Percentiles rank a stretch among this genome's conserved stretches.
Conservation (phyloP, 805 yeast genomes). For the Metschnikowia anglica region DNA sequence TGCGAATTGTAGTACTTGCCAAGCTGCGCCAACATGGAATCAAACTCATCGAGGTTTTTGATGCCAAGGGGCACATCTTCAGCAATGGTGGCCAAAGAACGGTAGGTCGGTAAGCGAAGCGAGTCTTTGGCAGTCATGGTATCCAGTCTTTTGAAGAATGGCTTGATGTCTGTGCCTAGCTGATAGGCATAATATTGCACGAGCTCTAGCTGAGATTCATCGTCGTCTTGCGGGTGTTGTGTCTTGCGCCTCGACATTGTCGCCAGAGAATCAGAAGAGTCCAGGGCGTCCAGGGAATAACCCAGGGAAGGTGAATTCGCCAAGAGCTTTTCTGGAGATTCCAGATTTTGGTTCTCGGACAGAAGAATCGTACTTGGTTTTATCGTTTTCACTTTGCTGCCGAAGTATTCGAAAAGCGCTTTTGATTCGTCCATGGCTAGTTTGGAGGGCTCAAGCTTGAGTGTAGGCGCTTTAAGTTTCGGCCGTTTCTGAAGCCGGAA, state of each 20-base stretch:
- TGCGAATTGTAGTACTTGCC: slow-evolving; percentile 8
- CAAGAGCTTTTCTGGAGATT: too few species aligned
- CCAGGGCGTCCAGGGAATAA: too few species aligned
- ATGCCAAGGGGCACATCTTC: slow-evolving; percentile 23
- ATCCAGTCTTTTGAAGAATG: slow-evolving; percentile 1
- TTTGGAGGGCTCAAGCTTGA: not conserved
- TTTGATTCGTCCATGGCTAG: not conserved
- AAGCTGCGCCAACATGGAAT: slow-evolving; percentile 38
- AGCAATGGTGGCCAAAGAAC: slow-evolving; percentile 22
- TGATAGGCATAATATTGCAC: slow-evolving; percentile 32
- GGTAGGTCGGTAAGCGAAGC: not conserved
- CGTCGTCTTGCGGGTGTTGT: not conserved
- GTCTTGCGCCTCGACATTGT: too few species aligned
- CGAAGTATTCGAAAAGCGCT: not conserved
- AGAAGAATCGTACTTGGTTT: too few species aligned
- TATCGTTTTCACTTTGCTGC: not conserved
- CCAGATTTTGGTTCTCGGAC: too few species aligned
- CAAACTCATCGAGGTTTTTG: slow-evolving; percentile 33
- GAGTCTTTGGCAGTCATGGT: not conserved
- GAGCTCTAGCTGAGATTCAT: slow-evolving; percentile 9
- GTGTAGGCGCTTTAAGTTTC: not conserved
- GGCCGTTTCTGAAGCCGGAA: not conserved
- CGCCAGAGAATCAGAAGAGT: not conserved
- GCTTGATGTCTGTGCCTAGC: slow-evolving; percentile 24
- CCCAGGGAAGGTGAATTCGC: too few species aligned